Base-by-base conservation (phyloP, 1,284 basidiomycete species). In the Irpex rosettiformis region DNA sequence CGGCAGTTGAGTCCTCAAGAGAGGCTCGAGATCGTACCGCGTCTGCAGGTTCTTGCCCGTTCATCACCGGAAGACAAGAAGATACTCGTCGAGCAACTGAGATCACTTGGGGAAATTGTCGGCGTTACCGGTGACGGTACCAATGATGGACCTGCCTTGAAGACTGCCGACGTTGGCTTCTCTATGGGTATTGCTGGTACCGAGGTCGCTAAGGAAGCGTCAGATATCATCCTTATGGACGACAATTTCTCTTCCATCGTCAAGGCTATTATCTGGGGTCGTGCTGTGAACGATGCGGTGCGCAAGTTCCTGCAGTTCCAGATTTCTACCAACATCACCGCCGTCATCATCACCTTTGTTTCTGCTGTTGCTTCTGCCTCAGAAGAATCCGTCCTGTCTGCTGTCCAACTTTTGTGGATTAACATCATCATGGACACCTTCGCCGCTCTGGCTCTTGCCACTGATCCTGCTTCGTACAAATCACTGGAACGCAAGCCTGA, bases 111-210 rank as follows among this genome's bases (percentile, higher is more conserved):
- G 13, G 94, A 98, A 73, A 88, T 96, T 60, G 96, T 98, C 56
- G 95, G 93, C 67, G 96, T 98, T 51, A 99, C 97, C 25, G 97
- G 97, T 61, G 97, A 99, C 68, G 96, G 97, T 65, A 98, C 96
- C 28, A 99, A 99, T 72, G 96, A 99, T 69, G 96, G 94, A 0
- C 96, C 96, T 40, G 96, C 96, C 8, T 84, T 98, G 67, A 98
- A 97, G 80, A 91, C 93, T 2, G 93, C 94, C 29, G 82, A 96
- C 65, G 93, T 97, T 48, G 94, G 94, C 43, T 97, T 96, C 76
- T 94, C 93, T 13, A 99, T 99, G 97, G 97, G 97, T 71, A 94
- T 99, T 65, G 89, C 96, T 43, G 97, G 97, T 40, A 99, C 97
- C 1, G 97, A 99, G 72, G 95, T 99, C 22, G 97, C 97, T 55